Evolutionary conservation across 129 eudicot genomes (phyloP), one percentile per base, ranked within the genome.

Genomic region (Erigeron canadensis): DNA sequence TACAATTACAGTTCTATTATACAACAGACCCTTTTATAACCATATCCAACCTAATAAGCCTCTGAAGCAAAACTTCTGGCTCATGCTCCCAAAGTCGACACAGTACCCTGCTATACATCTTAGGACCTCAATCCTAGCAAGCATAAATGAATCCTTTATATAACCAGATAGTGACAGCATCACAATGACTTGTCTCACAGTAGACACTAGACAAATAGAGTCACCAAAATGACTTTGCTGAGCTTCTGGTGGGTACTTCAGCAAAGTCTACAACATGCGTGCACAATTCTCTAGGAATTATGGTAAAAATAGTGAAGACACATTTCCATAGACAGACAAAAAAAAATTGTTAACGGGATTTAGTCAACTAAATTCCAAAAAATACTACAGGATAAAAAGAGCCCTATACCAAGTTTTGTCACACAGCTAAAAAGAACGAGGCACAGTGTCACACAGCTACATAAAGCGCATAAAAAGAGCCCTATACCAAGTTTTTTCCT

Each of bases 41-140:
- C 56, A 50, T 50, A 50, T 64, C 34, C 53, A 72, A 72, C 68
- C 59, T 45, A 58, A 72, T 17, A 28, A 6, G 22, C 46, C 76
- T 68, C 66, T 12, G 5, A 62, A 44, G 69, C 69, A 72, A 22
- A 61, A 23, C 47, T n/a, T 58, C 58, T 40, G 34, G 34, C 50
- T 41, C 40, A 41, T 17, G 41, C 17, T 19, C 51, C 51, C 17
- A 64, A 21, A n/a, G 41, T 64, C 53, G 18, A 40, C 19, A 16
- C 37, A 9, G 42, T 7, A 19, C 42, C 41, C 9, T 12, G 51
- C 17, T 64, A 51, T 17, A 15, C 9, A 17, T 50, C 56, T 5
- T 0, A 5, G 13, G 56, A 12, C 17, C 56, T 50, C 15, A 50
- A 50, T 18, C 15, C 56, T 8, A 0, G 56, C 19, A 50, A 15